Evolutionary conservation across 2,329 filamentous ascomycete genomes (phyloP), one percentile per base, ranked within the genome.

Genomic region (Blumeria hordei): DNA sequence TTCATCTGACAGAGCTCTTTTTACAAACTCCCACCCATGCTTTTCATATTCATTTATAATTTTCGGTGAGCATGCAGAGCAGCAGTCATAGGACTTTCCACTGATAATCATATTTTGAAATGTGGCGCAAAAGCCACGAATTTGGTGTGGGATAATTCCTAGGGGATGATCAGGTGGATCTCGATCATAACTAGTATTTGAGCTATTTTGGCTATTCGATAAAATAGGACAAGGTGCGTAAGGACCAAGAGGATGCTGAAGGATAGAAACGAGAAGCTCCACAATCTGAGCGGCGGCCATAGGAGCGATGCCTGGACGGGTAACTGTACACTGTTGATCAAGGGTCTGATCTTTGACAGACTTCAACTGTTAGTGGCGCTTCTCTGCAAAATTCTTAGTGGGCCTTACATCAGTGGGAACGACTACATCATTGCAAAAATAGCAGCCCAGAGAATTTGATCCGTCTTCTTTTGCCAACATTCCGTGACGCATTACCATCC

Each of bases 351-450:
- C 88, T 68, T 90, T 94, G 64, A 94, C 77, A 2, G 88, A 94
- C 85, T 94, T 63, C 52, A 57, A 33, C n/a, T 39, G 54, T 56
- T 59, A 63, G 61, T 39, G 45, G 10, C 14, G 36, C 10, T 49
- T 1, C 12, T 21, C 28, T 39, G 6, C 21, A 28, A 44, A 32
- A n/a, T 14, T 21, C n/a, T 45, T 5, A 32, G 45, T 5, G 5
- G 0, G 14, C 21, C 83, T 78, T 71, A 94, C 88, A 70, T 96
- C 87, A 58, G 83, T 83, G 21, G 92, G 92, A 6, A 90, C 86
- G 53, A 96, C 90, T 32, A 98, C 90, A 66, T 98, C 92, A 63
- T 94, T 96, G 70, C 92, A 98, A 68, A 96, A 98, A 67, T 98
- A 98, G 69, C 92, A 98, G 9, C 92, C 92, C 32, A 96, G 73